Evolutionary conservation across 2,329 filamentous ascomycete species (phyloP), one percentile per base, ranked within the genome.

Genomic region (Raffaelea ambrosiae): DNA sequence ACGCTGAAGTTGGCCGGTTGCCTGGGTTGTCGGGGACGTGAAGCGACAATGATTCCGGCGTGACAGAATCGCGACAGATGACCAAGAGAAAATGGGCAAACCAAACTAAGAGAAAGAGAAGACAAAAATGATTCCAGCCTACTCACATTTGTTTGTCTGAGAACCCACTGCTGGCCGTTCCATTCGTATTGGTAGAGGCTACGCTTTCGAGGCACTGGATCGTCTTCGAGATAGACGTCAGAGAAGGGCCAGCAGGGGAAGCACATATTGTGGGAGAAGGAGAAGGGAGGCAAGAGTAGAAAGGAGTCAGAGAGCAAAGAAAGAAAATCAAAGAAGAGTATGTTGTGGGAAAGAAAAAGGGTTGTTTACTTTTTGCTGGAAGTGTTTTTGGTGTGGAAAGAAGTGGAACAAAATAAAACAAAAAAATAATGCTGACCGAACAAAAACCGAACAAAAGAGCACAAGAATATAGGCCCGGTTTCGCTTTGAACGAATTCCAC

Each of bases 211-310:
- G 67, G 65, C 50, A 71, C 19, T 29, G 53, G 55, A 14, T 56
- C 56, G 26, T 56, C 54, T 23, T 58, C 56, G 43, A 58, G 50
- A n/a, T 50, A 48, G 38, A 56, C 47, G 40, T 54, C 52, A 21
- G 51, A 47, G 40, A 54, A 58, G 0, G 73, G 68, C 60, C 75
- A 77, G 56, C 72, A 76, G 5, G 70, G 67, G n/a, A 76, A 63
- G 55, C 75, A 79, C 74, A 79, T 78, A 7, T 43, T 61, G 41
- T 38, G 18, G 33, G 21, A 22, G 22, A 18, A 19, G 13, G 16
- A 13, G 4, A 18, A 43, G n/a, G 8, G 3, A 35, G 8, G 23
- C 11, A 33, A 19, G 11, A 16, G 14, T 16, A 18, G 4, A 19
- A 35, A 3, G 16, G 10, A 22, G 11, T 41, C 20, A 41, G 9